A percentile compares a stretch with the other conserved stretches of the same genome.
Conservation (phyloP, 805 yeast genomes). For the Cyberlindnera xylosilytica region DNA sequence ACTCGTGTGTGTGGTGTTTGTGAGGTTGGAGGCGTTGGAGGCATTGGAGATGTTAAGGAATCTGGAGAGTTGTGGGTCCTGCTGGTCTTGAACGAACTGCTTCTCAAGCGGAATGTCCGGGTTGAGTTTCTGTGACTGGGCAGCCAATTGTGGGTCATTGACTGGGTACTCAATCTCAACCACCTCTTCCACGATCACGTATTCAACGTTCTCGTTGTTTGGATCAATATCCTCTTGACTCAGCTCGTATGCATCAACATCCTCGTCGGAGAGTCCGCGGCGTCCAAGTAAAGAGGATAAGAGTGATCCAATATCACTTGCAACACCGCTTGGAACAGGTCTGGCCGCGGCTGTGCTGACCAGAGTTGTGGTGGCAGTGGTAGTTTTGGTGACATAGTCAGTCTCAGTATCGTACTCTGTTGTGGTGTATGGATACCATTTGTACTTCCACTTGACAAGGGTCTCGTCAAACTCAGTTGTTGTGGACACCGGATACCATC, state of each 20-base stretch:
- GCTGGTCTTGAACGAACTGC: neutral
- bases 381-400: constrained; percentile 7
- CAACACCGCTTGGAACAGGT: constrained; percentile 12
- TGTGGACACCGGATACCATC: constrained; percentile 24
- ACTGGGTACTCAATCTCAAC: constrained; percentile 6
- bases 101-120: neutral
- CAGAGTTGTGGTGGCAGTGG: constrained; percentile 13
- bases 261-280: neutral
- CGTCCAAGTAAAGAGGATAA: constrained; percentile 10
- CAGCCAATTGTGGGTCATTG: neutral
- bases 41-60: too few species aligned
- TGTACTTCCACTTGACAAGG: constrained; percentile 18
- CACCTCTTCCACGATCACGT: constrained; percentile 9
- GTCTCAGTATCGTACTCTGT: constrained; percentile 15
- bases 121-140: neutral
- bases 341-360: constrained; percentile 8
- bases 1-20: too few species aligned
- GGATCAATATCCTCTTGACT: neutral
- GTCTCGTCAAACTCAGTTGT: constrained; percentile 26
- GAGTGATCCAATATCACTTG: constrained; percentile 7
- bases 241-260: neutral
- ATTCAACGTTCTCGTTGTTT: constrained; percentile 2
- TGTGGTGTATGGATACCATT: constrained; percentile 25
- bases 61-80: too few species aligned
- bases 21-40: too few species aligned